Conservation (phyloP, 192 early-diverging fungal species). For the Linnemannia hyalina region DNA sequence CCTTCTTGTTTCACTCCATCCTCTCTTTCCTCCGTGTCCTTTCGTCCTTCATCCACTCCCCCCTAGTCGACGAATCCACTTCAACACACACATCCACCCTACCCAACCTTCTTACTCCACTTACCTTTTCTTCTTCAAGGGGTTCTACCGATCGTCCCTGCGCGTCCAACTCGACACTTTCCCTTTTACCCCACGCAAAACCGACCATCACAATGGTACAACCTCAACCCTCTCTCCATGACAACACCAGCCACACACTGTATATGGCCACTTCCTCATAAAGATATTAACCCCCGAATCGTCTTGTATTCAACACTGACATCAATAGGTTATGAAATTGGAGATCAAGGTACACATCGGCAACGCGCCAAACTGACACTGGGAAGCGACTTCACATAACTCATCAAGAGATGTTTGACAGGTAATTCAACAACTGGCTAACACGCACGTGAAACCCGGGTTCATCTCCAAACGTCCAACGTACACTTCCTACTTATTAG, state of each 20-base stretch:
- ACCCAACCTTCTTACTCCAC: background rate
- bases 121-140: background rate
- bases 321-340: slow-evolving; percentile 53
- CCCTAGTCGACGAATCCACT: background rate
- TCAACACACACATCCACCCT: background rate
- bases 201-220: background rate
- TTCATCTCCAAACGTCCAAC: background rate
- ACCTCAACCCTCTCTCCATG: background rate
- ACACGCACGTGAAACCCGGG: background rate
- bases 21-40: too few relatives aligned
- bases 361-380: background rate
- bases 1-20: background rate
- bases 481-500: slow-evolving; percentile 11
- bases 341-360: slow-evolving; percentile 56
- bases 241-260: too few relatives aligned
- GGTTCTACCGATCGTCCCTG: too few relatives aligned
- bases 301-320: background rate
- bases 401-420: background rate
- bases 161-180: background rate
- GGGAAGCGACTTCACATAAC: background rate
- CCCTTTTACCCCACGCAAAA: background rate
- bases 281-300: background rate
- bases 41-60: background rate
- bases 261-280: too few relatives aligned
- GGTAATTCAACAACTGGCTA: background rate